Evolutionary conservation across 345 rosid species (phyloP), one percentile per base, ranked within the genome.

Genomic region (Balakata baccata): DNA sequence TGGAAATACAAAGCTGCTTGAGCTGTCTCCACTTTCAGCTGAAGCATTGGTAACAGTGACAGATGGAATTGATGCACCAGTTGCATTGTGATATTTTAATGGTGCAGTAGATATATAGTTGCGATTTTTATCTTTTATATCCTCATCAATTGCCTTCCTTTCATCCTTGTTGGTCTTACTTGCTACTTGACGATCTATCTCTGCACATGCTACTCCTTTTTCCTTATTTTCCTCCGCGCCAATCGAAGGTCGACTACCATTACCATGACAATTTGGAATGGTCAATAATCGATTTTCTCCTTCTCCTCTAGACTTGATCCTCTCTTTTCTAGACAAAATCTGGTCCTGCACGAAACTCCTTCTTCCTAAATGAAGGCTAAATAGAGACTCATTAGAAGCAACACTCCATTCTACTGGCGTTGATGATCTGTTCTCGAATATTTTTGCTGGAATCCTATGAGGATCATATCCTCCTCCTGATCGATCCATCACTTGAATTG

Each of bases 401-500:
- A 73, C 73, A 64, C 92, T 95, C 94, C 94, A 89, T 18, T 87
- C 97, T 43, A 76, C 74, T 47, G 81, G 85, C 16, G 83, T 29
- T 39, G 78, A 52, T 3, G 90, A 73, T 74, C 74, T 78, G 72
- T 79, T 81, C 72, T 81, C 89, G 68, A 90, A 89, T 60, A 89
- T 68, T 49, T 86, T 74, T 9, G 86, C 70, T 0, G 98, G 90
- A 51, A 92, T 89, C 79, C 94, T 83, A 13, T 18, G 52, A 38
- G 89, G 92, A 66, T 88, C 90, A 46, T 59, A 73, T 51, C 46
- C 71, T 68, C 7, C 69, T 66, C 53, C 82, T 3, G 84, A 56
- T 29, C 91, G 81, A 3, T 88, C 88, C 98, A 94, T 94, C 37
- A 82, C 80, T 86, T 94, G 98, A 59, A 84, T n/a, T 1, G 84